Conservation (phyloP, 2,329 filamentous ascomycete genomes). For the Xylariales sp. region DNA sequence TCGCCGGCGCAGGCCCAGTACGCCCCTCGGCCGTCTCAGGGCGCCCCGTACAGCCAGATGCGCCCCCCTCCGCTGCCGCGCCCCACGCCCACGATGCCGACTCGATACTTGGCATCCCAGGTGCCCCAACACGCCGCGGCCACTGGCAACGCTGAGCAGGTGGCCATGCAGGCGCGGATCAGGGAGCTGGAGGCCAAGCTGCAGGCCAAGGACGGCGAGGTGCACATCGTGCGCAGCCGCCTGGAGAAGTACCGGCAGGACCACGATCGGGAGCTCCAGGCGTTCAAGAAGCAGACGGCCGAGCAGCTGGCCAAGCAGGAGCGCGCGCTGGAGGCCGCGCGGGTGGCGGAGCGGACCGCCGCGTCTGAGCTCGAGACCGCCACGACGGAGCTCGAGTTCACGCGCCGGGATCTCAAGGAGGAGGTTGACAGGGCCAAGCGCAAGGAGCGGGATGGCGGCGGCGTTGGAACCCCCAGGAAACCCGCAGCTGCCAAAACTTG, state of each 20-base stretch:
- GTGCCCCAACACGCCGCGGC: slow-evolving; percentile 15
- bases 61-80: slow-evolving; percentile 26
- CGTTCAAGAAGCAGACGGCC: slow-evolving; percentile 57
- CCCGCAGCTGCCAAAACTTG: slow-evolving; percentile 47
- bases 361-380: slow-evolving; percentile 70
- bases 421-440: slow-evolving; percentile 42
- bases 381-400: slow-evolving; percentile 69
- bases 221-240: slow-evolving; percentile 70
- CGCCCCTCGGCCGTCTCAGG: slow-evolving; percentile 15
- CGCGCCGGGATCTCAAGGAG: slow-evolving; percentile 66
- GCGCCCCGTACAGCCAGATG: slow-evolving; percentile 36
- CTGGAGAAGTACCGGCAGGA: slow-evolving; percentile 57
- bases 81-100: slow-evolving; percentile 21
- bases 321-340: slow-evolving; percentile 58
- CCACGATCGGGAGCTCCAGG: slow-evolving; percentile 58
- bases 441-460: slow-evolving; percentile 33
- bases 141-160: slow-evolving; percentile 29
- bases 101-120: slow-evolving; percentile 30
- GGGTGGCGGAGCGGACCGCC: slow-evolving; percentile 59
- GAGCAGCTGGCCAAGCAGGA: slow-evolving; percentile 63
- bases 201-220: slow-evolving; percentile 64
- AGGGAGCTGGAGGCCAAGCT: slow-evolving; percentile 51
- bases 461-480: slow-evolving; percentile 67
- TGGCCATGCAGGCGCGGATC: slow-evolving; percentile 48
- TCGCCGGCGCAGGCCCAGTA: slow-evolving; percentile 7